phyloP scores from a whole-genome alignment of 2,329 filamentous ascomycete species.

The Canariomyces notabilis region DNA sequence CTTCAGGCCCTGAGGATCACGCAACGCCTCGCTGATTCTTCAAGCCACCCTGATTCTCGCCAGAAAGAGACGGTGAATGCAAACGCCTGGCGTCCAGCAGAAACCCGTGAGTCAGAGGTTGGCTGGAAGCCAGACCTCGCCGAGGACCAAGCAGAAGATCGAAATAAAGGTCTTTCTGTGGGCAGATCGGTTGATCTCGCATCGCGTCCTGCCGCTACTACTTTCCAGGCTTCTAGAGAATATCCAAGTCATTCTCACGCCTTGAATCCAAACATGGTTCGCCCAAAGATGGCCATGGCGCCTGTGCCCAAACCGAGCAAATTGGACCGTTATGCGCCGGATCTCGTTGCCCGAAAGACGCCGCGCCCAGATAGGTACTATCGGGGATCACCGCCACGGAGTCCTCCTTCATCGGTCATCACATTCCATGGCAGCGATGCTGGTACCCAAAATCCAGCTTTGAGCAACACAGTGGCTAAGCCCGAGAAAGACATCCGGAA shows the following conservation, averaged over 20 bases:
- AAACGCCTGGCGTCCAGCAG: too few species aligned
- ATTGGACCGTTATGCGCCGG: neutral
- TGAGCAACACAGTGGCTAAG: neutral
- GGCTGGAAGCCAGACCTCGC: neutral
- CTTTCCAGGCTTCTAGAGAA: neutral
- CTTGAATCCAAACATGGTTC: neutral
- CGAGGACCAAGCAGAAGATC: neutral
- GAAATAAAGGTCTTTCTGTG: neutral
- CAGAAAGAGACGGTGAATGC: too few species aligned
- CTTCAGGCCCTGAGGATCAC: too few species aligned
- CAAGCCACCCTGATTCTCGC: too few species aligned
- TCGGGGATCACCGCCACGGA: constrained; percentile 8
- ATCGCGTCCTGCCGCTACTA: neutral
- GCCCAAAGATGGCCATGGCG: neutral
- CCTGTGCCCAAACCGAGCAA: neutral
- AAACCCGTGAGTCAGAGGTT: too few species aligned
- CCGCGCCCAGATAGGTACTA: constrained; percentile 11
- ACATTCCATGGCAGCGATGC: constrained; percentile 6
- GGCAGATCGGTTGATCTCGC: neutral
- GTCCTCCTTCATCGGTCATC: constrained; percentile 6
- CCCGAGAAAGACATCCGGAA: constrained; percentile 14
- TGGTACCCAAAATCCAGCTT: neutral
- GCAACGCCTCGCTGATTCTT: too few species aligned
- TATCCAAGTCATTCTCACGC: neutral
- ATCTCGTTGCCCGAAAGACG: neutral